These are phyloP conservation scores for Flaveria ramosissima DNA, from an alignment of 129 eudicot species.

Conservation along the genomic window DNA sequence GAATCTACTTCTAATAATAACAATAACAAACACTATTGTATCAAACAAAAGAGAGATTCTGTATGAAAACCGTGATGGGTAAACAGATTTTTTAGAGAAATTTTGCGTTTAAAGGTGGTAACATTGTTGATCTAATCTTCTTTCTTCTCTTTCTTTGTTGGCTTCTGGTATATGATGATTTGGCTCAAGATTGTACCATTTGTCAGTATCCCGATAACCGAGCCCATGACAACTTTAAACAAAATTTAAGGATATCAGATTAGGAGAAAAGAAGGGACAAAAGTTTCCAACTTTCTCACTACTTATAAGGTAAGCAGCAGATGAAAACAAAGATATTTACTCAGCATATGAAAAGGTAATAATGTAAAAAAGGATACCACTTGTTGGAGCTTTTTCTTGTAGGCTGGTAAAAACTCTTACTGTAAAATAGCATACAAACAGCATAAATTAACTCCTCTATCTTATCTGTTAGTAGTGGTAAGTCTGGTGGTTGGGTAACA, in stretches of 20 bases:
- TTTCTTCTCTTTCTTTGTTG: constrained; percentile 73
- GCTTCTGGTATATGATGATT: constrained; percentile 70
- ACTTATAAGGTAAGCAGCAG: background rate
- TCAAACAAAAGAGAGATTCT: constrained; percentile 1
- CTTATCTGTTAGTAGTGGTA: background rate
- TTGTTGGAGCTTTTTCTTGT: constrained; percentile 92
- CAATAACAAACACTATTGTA: constrained; percentile 15
- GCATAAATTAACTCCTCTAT: background rate
- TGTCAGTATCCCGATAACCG: constrained; percentile 68
- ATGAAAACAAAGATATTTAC: background rate
- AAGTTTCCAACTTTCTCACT: background rate
- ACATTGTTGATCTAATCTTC: constrained; percentile 38
- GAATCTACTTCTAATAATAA: background rate
- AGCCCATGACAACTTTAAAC: constrained; percentile 65
- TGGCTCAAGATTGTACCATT: constrained; percentile 82
- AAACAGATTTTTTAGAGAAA: background rate
- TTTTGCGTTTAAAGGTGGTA: constrained; percentile 12
- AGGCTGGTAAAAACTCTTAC: constrained; percentile 96
- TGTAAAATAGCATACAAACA: constrained; percentile 38
- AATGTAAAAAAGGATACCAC: constrained; percentile 54
- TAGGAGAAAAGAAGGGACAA: background rate
- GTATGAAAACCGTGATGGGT: background rate
- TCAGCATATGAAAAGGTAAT: background rate
- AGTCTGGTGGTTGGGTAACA: background rate
- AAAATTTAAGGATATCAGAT: constrained; percentile 21